phyloP scores from a whole-genome alignment of 192 early-diverging fungal species.

The Rhizoclosmatium globosum region DNA sequence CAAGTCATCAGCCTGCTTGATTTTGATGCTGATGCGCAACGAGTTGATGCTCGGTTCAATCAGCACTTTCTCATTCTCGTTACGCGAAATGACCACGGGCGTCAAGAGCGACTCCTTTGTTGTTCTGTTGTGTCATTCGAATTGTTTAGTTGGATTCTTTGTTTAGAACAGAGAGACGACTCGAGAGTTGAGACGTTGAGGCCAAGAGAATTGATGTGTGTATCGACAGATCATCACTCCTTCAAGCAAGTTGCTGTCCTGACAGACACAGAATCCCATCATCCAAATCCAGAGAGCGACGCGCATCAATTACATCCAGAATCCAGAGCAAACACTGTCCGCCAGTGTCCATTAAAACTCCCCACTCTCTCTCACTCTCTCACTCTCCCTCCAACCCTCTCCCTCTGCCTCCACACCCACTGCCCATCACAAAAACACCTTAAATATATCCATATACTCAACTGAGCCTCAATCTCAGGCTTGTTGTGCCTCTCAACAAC shows the following conservation, averaged over 20 bases:
- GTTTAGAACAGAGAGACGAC: no score
- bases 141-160: not conserved
- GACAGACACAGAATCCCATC: no score
- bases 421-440: not conserved
- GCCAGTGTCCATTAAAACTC: no score
- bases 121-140: slow-evolving; percentile 42
- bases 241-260: not conserved
- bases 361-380: no score
- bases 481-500: slow-evolving; percentile 98
- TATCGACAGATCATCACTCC: not conserved
- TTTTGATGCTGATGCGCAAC: slow-evolving; percentile 90
- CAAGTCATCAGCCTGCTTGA: slow-evolving; percentile 98
- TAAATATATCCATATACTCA: slow-evolving; percentile 7
- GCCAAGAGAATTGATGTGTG: not conserved
- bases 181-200: not conserved
- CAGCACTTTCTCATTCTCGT: slow-evolving; percentile 92
- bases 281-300: no score
- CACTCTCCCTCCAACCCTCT: not conserved
- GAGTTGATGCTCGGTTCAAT: slow-evolving; percentile 95
- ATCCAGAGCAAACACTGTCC: no score
- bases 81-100: slow-evolving; percentile 85
- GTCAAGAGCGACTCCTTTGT: slow-evolving; percentile 88
- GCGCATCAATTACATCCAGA: no score
- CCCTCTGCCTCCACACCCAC: not conserved
- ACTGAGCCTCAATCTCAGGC: slow-evolving; percentile 95